Base-by-base conservation (phyloP, 2,329 filamentous ascomycete species). In the Alternaria conjuncta region DNA sequence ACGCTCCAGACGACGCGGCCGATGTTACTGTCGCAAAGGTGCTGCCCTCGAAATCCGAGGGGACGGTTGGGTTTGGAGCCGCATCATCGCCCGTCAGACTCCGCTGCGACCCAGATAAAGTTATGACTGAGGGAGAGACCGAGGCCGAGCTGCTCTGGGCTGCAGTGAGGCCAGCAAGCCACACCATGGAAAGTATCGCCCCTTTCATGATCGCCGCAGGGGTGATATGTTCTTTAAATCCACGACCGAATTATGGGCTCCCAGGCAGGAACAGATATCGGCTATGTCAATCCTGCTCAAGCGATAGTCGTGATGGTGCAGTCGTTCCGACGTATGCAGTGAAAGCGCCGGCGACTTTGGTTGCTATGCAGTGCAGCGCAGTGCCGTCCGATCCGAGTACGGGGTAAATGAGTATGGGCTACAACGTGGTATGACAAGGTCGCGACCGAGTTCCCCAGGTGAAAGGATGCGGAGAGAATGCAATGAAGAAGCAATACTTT, bases 31-130 rank as follows among this genome's bases (percentile, higher is more conserved):
- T 73, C 28, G 65, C 67, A 49, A 78, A 71, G 2, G 66, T 71
- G 60, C 71, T 77, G 46, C 67, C 73, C 30, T 73, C 64, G 57
- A 78, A 76, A 51, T 75, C 71, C 10, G 73, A 73, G 10, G 73
- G 68, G 3, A 78, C 69, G 3, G 73, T 74, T 32, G 77, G 64
- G 0, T 68, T 68, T 9, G 75, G 72, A 20, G 65, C 70, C 20
- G 68, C 69, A 21, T 74, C 71, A 36, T 62, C 73, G 36, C 66
- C 62, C 4, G 66, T 63, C 8, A 66, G 41, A 51, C 61, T 62
- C n/a, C 60, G 68, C 55, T 54, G 71, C 54, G 61, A 74, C 30
- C 55, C 66, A 23, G 70, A 72, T 25, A 77, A 60, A 5, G 75
- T 79, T 12, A 71, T 59, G 53, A 78, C 60, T 6, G 67, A 69